phyloP scores from a whole-genome alignment of 2,329 filamentous ascomycete genomes.

The Cryphonectria naterciae region DNA sequence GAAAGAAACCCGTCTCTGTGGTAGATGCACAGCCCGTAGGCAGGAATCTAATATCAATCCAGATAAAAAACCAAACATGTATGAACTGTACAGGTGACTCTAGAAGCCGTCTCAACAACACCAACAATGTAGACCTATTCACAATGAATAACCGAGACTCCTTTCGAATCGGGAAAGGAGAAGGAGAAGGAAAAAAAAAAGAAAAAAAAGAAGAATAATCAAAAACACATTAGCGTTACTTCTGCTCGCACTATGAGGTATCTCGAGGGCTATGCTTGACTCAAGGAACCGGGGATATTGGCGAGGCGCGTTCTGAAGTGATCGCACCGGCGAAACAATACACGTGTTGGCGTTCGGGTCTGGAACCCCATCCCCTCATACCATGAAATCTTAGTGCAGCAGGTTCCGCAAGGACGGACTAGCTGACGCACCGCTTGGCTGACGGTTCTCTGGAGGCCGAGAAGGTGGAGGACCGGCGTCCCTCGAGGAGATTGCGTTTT shows the following conservation, averaged over 20 bases:
- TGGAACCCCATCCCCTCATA: background rate
- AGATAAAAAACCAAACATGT: background rate
- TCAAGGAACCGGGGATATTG: background rate
- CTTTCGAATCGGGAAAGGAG: too few species aligned
- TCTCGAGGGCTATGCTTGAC: background rate
- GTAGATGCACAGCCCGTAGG: constrained; percentile 4
- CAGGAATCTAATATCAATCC: constrained; percentile 15
- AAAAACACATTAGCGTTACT: background rate
- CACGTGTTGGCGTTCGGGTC: background rate
- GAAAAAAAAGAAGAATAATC: background rate
- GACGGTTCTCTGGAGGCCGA: constrained; percentile 46
- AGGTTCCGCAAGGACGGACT: constrained; percentile 77
- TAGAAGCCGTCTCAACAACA: background rate
- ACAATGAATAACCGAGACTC: background rate
- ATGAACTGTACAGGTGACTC: constrained; percentile 20
- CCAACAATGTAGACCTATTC: background rate
- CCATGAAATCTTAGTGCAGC: constrained; percentile 55
- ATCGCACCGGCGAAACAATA: background rate
- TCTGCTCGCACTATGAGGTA: background rate
- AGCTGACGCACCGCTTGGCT: constrained; percentile 71
- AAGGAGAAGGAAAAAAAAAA: too few species aligned
- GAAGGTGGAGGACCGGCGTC: constrained; percentile 38
- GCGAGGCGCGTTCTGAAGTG: background rate
- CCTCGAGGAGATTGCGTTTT: constrained; percentile 40
- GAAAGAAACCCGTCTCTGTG: background rate